Percentiles rank a stretch among this genome's conserved stretches.
Evolutionary conservation across 2,329 filamentous ascomycete genomes (phyloP).

Genomic region (Trichoderma lentiforme): DNA sequence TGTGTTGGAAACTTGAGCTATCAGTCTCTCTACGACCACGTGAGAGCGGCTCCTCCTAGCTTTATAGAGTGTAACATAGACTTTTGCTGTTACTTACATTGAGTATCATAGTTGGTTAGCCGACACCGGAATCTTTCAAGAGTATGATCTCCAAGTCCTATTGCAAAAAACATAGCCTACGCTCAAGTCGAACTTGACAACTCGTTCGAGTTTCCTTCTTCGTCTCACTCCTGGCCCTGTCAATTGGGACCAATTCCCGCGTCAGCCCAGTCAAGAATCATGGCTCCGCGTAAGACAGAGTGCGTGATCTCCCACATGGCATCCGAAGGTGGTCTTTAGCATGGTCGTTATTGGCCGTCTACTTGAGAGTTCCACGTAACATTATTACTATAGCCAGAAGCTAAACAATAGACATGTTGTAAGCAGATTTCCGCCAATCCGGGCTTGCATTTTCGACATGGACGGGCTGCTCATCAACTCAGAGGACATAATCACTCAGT

Average conservation of each 20-base stretch:
- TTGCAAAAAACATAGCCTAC: not conserved
- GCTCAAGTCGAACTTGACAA: not conserved
- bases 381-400: not conserved
- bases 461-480: slow-evolving; percentile 7
- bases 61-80: not conserved
- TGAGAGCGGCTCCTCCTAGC: not conserved
- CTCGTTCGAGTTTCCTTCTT: not conserved
- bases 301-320: not conserved
- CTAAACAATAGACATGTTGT: not conserved
- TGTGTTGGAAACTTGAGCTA: not conserved
- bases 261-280: not conserved
- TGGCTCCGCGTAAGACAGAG: not conserved
- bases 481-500: slow-evolving; percentile 5
- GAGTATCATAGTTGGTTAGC: not conserved
- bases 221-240: too few species aligned
- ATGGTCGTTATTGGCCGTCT: not conserved
- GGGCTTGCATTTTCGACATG: not conserved
- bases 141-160: not conserved
- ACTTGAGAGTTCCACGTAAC: not conserved
- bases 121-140: not conserved
- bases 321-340: not conserved
- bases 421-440: not conserved
- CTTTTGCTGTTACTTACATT: not conserved
- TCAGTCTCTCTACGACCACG: not conserved
- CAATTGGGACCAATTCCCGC: not conserved